phyloP scores from a whole-genome alignment of 306 rosid genomes.

The Luffa acutangula region DNA sequence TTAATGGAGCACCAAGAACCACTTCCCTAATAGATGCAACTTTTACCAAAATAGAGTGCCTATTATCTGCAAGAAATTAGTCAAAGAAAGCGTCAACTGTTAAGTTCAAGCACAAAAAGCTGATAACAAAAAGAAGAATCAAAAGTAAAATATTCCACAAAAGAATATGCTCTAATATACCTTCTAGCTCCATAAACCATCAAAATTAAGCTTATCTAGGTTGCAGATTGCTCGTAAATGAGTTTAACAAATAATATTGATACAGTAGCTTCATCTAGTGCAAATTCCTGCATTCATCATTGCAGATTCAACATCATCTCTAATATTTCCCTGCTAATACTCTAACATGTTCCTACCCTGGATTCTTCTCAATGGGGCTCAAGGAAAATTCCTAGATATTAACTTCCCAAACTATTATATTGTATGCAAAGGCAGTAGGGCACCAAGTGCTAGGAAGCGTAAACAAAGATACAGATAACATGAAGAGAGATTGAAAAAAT shows the following conservation, averaged over 20 bases:
- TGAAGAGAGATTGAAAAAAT: slow-evolving; percentile 21
- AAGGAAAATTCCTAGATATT: neutral
- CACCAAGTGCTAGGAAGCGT: slow-evolving; percentile 28
- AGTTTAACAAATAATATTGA: neutral
- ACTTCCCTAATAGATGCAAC: slow-evolving; percentile 87
- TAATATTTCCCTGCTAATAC: neutral
- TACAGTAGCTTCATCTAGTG: neutral
- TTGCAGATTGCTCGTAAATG: neutral
- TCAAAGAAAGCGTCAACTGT: slow-evolving; percentile 12
- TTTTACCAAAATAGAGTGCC: slow-evolving; percentile 60
- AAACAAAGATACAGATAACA: slow-evolving; percentile 60
- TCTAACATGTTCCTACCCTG: neutral
- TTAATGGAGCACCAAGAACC: slow-evolving; percentile 90
- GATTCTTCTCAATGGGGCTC: neutral
- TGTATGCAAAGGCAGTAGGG: neutral
- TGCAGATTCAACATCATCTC: neutral
- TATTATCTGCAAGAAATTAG: slow-evolving; percentile 44
- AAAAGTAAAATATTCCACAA: neutral
- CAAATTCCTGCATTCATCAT: neutral
- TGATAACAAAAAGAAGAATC: neutral
- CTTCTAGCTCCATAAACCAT: neutral
- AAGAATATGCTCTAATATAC: neutral
- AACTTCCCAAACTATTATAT: neutral
- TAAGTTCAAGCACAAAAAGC: slow-evolving; percentile 14
- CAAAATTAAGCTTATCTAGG: neutral